Percentiles rank a stretch among this genome's conserved stretches.
Evolutionary conservation across 176 grass and related monocot genomes (phyloP).

Genomic region (Lolium perenne): DNA sequence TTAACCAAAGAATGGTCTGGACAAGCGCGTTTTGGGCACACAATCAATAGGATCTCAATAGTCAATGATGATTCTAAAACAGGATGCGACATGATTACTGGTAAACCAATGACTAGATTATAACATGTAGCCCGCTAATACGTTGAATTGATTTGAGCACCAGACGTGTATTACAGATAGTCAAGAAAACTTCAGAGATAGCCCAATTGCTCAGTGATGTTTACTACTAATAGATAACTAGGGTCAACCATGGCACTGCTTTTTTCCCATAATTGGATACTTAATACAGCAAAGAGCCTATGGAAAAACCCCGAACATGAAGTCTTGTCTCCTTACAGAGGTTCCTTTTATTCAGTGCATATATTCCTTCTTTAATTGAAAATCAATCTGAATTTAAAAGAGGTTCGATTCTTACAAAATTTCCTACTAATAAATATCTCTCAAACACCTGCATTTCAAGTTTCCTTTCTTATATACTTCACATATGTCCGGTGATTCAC

Average conservation of each 20-base stretch:
- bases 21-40: constrained; percentile 5
- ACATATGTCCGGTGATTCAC: constrained; percentile 14
- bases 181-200: constrained; percentile 2
- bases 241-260: too few relatives aligned
- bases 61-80: constrained; percentile 11
- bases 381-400: too few relatives aligned
- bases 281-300: constrained; percentile 17
- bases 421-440: background rate
- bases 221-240: too few relatives aligned
- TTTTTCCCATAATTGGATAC: constrained; percentile 8
- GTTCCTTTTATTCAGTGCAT: too few relatives aligned
- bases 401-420: background rate
- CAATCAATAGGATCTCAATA: background rate
- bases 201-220: background rate
- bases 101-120: constrained; percentile 25
- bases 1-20: constrained; percentile 6
- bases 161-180: too few relatives aligned
- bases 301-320: too few relatives aligned
- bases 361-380: too few relatives aligned
- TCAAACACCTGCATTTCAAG: constrained; percentile 21
- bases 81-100: too few relatives aligned
- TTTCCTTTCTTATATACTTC: background rate
- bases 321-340: too few relatives aligned
- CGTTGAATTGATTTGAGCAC: constrained; percentile 30
- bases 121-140: constrained; percentile 4